These are phyloP conservation scores for Cyclotella atomus DNA, from an alignment of 108 stramenopile genomes.

Conservation along the genomic window DNA sequence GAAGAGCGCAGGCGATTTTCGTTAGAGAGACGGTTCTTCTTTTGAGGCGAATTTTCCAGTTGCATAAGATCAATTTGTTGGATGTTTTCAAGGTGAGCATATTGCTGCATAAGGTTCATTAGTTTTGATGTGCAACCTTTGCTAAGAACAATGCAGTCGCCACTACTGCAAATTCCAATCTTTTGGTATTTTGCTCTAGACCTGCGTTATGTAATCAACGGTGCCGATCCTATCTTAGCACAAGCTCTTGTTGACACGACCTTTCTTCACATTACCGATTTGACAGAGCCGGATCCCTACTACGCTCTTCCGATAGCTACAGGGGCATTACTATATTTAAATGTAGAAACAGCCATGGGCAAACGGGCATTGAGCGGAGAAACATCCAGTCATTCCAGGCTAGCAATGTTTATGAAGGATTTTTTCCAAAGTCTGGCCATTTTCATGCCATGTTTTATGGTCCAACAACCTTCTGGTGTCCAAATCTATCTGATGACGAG, in stretches of 20 bases:
- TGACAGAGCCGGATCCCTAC: conserved; percentile 91
- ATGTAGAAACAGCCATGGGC: conserved; percentile 85
- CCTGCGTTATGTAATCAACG: conserved; percentile 82
- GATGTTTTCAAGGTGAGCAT: conserved; percentile 64
- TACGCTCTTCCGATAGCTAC: conserved; percentile 81
- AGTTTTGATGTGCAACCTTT: neutral
- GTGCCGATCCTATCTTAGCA: conserved; percentile 76
- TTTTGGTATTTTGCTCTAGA: conserved; percentile 83
- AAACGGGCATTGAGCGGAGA: conserved; percentile 68
- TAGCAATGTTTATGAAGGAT: conserved; percentile 74
- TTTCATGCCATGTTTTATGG: conserved; percentile 89
- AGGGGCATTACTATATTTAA: conserved; percentile 73
- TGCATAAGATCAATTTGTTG: conserved; percentile 75
- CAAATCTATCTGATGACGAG: conserved; percentile 82
- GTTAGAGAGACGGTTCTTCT: conserved; percentile 59
- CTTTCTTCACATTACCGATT: conserved; percentile 77
- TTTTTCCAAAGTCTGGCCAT: conserved; percentile 79
- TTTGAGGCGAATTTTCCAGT: conserved; percentile 62
- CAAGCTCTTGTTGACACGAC: conserved; percentile 70
- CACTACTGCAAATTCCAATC: conserved; percentile 80
- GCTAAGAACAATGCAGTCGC: conserved; percentile 28
- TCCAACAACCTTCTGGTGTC: conserved; percentile 76
- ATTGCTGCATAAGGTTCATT: neutral
- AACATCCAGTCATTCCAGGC: conserved; percentile 62
- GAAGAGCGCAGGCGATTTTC: conserved; percentile 40